Conservation (phyloP, 2,329 filamentous ascomycete species). For the Aureobasidium melanogenum region DNA sequence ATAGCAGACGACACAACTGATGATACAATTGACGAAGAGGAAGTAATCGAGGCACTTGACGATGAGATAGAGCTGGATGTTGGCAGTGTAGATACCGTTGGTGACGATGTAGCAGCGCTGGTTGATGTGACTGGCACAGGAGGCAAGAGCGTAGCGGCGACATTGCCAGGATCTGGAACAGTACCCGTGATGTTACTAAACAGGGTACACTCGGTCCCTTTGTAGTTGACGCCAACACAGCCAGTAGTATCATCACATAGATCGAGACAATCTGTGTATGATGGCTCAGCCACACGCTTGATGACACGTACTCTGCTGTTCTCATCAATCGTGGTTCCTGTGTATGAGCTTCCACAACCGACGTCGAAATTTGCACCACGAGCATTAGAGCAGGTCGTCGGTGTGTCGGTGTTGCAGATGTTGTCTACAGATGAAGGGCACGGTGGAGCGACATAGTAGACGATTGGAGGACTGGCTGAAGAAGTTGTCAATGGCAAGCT, state of each 20-base stretch:
- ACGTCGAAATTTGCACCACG: slow-evolving; percentile 15
- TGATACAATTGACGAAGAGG: background rate
- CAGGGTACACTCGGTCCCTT: slow-evolving; percentile 21
- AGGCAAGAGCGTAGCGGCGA: slow-evolving; percentile 9
- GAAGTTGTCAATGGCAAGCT: background rate
- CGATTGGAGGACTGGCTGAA: background rate
- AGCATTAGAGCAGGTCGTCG: slow-evolving; percentile 1
- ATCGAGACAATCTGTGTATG: slow-evolving; percentile 17
- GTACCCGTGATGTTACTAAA: slow-evolving; percentile 23
- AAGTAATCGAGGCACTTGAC: background rate
- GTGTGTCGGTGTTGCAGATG: background rate
- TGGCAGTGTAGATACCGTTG: background rate
- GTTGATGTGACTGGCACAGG: slow-evolving; percentile 2
- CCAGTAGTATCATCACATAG: slow-evolving; percentile 19
- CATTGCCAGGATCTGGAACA: slow-evolving; percentile 18
- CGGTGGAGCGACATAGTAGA: slow-evolving; percentile 11
- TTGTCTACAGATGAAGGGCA: slow-evolving; percentile 3
- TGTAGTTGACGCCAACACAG: slow-evolving; percentile 24
- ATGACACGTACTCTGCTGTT: slow-evolving; percentile 1
- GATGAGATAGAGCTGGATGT: background rate
- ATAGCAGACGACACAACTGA: background rate
- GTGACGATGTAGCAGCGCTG: background rate
- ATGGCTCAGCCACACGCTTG: slow-evolving; percentile 14
- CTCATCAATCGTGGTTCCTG: slow-evolving; percentile 17
- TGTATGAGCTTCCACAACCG: slow-evolving; percentile 17